Evolutionary conservation across 1,284 basidiomycete genomes (phyloP), one percentile per base, ranked within the genome.

Genomic region (Ganoderma meredithae): DNA sequence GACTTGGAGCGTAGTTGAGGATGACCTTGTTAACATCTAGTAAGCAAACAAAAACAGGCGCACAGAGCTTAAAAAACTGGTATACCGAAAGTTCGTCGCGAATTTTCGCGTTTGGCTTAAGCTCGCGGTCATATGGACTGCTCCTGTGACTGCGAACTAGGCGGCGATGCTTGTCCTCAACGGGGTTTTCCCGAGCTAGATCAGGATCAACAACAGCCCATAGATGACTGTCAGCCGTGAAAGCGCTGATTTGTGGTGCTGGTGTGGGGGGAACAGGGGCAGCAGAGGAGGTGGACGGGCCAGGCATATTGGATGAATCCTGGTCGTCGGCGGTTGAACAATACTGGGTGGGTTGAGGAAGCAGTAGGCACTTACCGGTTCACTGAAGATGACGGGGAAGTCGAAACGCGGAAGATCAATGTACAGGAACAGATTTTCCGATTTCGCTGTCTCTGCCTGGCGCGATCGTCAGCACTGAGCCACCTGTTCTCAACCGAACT

Each of bases 391-490:
- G n/a, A 99, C 92, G 0, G 98, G 97, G 77, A 98, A 97, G 77
- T 99, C 97, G 76, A 98, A 99, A n/a, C 95, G 88, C 0, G 97
- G 98, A 44, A 99, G 79, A 80, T 99, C 97, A 58, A 99, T 90
- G 78, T 99, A 99, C 5, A 99, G 85, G 76, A 95, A 98, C 31
- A 98, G 83, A 74, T 95, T 93, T 69, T 96, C 89, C 0, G 95
- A 97, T 77, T 95, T 96, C 75, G 90, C 90, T 0, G 95, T 90
- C 79, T 97, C 95, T 8, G 89, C 89, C 95, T 96, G 15, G 15
- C 31, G 9, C 60, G 8, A 25, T 61, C 41, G 60, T 41, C 40
- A 64, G 25, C 15, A 60, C 44, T 17, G 22, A 19, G 2, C 44
- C 25, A 2, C 52, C 5, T 25, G 25, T 31, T 0, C 8, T 19